Evolutionary conservation across 805 yeast species (phyloP).

Genomic region (Blastobotrys robertii): DNA sequence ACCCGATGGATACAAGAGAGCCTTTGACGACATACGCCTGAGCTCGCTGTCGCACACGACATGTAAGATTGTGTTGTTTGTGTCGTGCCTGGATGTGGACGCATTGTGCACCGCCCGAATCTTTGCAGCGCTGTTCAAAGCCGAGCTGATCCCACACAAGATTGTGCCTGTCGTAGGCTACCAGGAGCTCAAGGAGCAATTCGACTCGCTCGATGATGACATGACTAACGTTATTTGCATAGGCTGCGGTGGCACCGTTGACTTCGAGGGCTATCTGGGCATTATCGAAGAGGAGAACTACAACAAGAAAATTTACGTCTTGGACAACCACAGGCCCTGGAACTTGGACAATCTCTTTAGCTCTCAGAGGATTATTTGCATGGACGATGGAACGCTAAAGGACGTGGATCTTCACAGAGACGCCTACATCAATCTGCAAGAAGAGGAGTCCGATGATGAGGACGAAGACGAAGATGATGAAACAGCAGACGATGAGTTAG

Average conservation of each 20-base stretch:
- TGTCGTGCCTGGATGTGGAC: conserved; percentile 84
- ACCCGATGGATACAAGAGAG: conserved; percentile 55
- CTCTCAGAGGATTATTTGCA: conserved; percentile 59
- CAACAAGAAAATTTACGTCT: conserved; percentile 56
- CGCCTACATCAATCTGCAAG: conserved; percentile 43
- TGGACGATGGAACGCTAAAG: conserved; percentile 70
- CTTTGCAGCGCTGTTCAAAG: conserved; percentile 58
- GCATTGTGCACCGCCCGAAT: conserved; percentile 84
- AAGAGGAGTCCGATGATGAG: conserved; percentile 31
- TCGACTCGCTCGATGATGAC: conserved; percentile 55
- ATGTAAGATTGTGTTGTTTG: conserved; percentile 78
- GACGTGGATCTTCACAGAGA: conserved; percentile 41
- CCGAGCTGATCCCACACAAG: conserved; percentile 78
- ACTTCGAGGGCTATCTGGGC: conserved; percentile 50
- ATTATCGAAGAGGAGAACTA: conserved; percentile 21
- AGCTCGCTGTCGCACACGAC: conserved; percentile 87
- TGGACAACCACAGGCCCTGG: conserved; percentile 97
- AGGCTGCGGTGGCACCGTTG: conserved; percentile 93
- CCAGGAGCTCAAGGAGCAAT: conserved; percentile 57
- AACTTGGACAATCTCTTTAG: conserved; percentile 88
- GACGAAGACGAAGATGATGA: conserved; percentile 25
- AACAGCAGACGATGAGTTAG: conserved; percentile 25
- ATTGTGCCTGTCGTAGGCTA: conserved; percentile 91
- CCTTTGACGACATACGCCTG: conserved; percentile 56
- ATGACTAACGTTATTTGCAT: conserved; percentile 66